Conservation (phyloP, 2,329 filamentous ascomycete genomes). For the Mollisia scopiformis region DNA sequence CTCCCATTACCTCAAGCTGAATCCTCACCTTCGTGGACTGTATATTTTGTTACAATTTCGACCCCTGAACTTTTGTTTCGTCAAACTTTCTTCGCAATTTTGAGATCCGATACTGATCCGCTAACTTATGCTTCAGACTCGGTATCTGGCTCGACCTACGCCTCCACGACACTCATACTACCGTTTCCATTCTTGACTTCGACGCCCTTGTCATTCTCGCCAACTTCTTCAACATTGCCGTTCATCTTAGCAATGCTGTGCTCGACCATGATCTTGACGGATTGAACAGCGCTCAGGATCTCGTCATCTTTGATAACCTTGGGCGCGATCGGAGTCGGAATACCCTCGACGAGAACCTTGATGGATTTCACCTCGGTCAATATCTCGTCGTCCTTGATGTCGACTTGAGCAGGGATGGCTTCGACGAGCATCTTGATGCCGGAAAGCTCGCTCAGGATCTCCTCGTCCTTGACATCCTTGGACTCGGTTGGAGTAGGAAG, state of each 20-base stretch:
- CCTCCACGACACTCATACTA: conserved; percentile 21
- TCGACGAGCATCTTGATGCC: conserved; percentile 12
- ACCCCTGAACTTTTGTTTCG: background rate
- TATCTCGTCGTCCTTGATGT: conserved; percentile 19
- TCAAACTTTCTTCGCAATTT: background rate
- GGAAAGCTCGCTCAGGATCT: conserved; percentile 12
- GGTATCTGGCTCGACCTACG: conserved; percentile 19
- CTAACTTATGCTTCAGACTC: background rate
- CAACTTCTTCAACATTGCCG: conserved; percentile 15
- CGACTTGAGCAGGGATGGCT: conserved; percentile 3
- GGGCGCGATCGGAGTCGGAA: conserved; percentile 9
- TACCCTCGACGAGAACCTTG: conserved; percentile 7
- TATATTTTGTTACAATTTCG: background rate
- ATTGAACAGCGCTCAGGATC: conserved; percentile 11
- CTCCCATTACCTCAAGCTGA: conserved; percentile 8
- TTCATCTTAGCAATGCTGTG: conserved; percentile 6
- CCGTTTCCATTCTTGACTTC: conserved; percentile 22
- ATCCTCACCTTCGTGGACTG: background rate
- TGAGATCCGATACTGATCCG: background rate
- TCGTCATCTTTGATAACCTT: conserved; percentile 17
- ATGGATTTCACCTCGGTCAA: conserved; percentile 4
- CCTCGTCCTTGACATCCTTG: conserved; percentile 11
- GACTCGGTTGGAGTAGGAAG: conserved; percentile 5
- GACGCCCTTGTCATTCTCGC: conserved; percentile 23
- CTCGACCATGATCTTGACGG: conserved; percentile 12